Conservation (phyloP, 1,284 basidiomycete species). For the Cerrena zonata region DNA sequence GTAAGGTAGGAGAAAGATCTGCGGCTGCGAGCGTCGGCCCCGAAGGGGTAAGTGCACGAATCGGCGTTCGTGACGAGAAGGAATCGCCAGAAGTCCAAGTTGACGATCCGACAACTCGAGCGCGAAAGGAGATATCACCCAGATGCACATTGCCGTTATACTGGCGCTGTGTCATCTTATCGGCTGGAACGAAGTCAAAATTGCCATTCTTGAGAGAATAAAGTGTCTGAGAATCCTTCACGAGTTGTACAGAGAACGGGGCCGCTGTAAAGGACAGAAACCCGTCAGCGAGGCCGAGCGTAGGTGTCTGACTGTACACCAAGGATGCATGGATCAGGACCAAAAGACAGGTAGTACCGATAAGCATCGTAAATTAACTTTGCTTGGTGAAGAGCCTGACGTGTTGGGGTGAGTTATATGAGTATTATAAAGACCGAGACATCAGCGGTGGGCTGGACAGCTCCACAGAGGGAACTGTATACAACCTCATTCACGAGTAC, state of each 20-base stretch:
- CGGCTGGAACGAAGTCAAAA: constrained; percentile 51
- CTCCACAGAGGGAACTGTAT: neutral
- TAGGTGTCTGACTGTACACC: constrained; percentile 13
- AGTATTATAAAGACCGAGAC: neutral
- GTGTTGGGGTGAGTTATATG: neutral
- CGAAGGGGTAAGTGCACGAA: constrained; percentile 35
- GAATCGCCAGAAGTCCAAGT: constrained; percentile 47
- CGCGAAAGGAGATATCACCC: constrained; percentile 53
- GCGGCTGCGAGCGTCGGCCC: constrained; percentile 45
- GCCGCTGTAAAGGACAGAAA: constrained; percentile 43
- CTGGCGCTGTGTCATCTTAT: constrained; percentile 46
- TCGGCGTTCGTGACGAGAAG: constrained; percentile 36
- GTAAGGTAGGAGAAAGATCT: constrained; percentile 45
- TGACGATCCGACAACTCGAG: constrained; percentile 39
- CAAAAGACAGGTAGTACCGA: neutral
- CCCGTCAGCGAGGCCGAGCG: constrained; percentile 43
- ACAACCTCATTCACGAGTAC: neutral
- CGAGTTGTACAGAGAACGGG: constrained; percentile 40
- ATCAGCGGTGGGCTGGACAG: neutral
- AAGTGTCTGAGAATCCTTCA: constrained; percentile 54
- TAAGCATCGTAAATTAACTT: neutral
- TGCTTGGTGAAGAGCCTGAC: neutral
- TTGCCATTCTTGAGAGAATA: constrained; percentile 42
- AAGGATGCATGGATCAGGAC: neutral
- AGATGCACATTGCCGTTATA: constrained; percentile 50